These are phyloP conservation scores for Cucumis cinereus DNA, from an alignment of 306 rosid species.

Conservation along the genomic window DNA sequence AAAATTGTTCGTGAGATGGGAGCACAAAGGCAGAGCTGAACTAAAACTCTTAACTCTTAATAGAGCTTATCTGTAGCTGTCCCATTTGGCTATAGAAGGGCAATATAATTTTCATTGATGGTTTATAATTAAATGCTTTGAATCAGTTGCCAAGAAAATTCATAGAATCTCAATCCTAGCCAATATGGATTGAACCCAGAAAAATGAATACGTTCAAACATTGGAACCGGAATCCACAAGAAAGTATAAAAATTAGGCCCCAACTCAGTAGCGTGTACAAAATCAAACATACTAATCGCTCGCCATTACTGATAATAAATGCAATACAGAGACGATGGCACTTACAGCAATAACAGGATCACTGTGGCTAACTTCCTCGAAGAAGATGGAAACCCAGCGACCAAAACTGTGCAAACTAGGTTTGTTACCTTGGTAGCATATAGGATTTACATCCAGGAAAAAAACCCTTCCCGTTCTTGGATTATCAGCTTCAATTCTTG, in stretches of 20 bases:
- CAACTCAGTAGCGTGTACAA: neutral
- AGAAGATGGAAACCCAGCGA: slow-evolving; percentile 58
- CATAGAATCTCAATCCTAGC: neutral
- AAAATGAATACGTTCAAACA: neutral
- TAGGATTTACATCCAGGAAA: slow-evolving; percentile 76
- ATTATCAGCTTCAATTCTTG: slow-evolving; percentile 13
- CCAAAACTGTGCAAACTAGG: slow-evolving; percentile 60
- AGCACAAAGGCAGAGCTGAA: neutral
- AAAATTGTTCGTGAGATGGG: neutral
- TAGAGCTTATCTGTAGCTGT: neutral
- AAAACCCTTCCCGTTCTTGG: slow-evolving; percentile 40
- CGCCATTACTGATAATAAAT: neutral
- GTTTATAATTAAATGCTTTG: neutral
- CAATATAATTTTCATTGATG: neutral
- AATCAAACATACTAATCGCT: neutral
- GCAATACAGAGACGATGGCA: neutral
- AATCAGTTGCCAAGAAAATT: neutral
- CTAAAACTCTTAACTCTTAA: neutral
- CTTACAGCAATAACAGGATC: slow-evolving; percentile 75
- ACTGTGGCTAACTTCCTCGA: slow-evolving; percentile 40
- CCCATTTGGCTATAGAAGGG: neutral
- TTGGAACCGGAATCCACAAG: neutral
- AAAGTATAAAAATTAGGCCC: neutral
- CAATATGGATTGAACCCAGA: neutral
- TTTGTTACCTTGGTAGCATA: slow-evolving; percentile 55